Evolutionary conservation across 129 eudicot species (phyloP), one percentile per base, ranked within the genome.

Genomic region (Deinandra increscens): DNA sequence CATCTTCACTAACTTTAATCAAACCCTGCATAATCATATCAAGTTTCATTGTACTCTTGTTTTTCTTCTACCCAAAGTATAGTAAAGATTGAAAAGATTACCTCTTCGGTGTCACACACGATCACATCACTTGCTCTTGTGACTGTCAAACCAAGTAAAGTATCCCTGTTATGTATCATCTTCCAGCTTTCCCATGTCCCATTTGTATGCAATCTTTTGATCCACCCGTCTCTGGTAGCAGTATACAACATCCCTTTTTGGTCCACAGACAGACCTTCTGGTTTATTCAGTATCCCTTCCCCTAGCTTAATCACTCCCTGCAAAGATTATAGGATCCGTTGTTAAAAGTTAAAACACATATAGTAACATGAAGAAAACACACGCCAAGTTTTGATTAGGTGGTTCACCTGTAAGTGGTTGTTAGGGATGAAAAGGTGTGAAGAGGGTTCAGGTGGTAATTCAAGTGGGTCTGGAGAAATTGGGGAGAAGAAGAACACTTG

Each of bases 201-300:
- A 68, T 88, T 82, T 29, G 39, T 84, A 67, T 75, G 84, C 86
- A 86, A 17, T 75, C 84, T 86, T 74, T 77, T 92, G 49, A 92
- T 80, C 86, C 87, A 86, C 51, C 98, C 98, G 75, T 92, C 98
- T 81, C 95, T 79, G 5, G 95, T 86, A 22, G 91, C 91, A 8
- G 98, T 88, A 59, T 88, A 55, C n/a, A 58, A 17, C 41, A 55
- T 29, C 97, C 96, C 37, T n/a, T 33, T 64, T 76, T 81, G 73
- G 79, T 88, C 91, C 62, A 91, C 61, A 41, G 81, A 74, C 20
- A 91, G 78, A 65, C 81, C 97, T 76, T 91, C 63, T 12, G 63
- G 63, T 58, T 58, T 58, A 17, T 58, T 29, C n/a, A 58, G 39
- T 0, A 58, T 13, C 63, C 63, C 63, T 29, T 58, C 39, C 33